phyloP scores from a whole-genome alignment of 2,329 filamentous ascomycete species.

The Verruconis gallopava region DNA sequence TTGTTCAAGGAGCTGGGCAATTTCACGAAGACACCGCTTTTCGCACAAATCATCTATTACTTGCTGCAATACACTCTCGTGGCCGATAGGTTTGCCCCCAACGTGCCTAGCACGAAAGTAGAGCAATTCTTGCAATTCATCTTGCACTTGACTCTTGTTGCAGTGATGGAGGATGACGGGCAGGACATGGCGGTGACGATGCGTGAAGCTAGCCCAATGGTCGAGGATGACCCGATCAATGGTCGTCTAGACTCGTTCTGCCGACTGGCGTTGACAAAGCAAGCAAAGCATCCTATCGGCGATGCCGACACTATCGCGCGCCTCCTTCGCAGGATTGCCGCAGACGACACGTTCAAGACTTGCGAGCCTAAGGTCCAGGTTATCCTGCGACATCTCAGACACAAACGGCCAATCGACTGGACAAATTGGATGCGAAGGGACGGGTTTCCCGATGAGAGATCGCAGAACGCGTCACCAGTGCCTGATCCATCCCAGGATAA shows the following conservation, averaged over 20 bases:
- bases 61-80: conserved; percentile 70
- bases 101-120: conserved; percentile 66
- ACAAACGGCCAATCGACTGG: conserved; percentile 65
- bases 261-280: conserved; percentile 24
- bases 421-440: conserved; percentile 49
- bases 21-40: conserved; percentile 75
- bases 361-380: conserved; percentile 76
- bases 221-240: neutral
- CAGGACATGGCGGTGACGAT: neutral
- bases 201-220: conserved; percentile 2
- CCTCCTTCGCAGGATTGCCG: conserved; percentile 39
- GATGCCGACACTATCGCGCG: conserved; percentile 35
- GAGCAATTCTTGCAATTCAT: conserved; percentile 89
- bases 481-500: conserved; percentile 43
- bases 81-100: conserved; percentile 54
- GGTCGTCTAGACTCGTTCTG: conserved; percentile 17
- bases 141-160: conserved; percentile 74
- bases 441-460: conserved; percentile 59
- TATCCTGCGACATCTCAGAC: conserved; percentile 72
- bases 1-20: conserved; percentile 62
- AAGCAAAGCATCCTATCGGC: conserved; percentile 8
- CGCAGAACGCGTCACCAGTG: conserved; percentile 35
- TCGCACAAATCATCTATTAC: conserved; percentile 83
- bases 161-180: conserved; percentile 65
- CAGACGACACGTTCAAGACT: conserved; percentile 63